These are phyloP conservation scores for Flaveria brownii DNA, from an alignment of 129 eudicot species.

Conservation along the genomic window DNA sequence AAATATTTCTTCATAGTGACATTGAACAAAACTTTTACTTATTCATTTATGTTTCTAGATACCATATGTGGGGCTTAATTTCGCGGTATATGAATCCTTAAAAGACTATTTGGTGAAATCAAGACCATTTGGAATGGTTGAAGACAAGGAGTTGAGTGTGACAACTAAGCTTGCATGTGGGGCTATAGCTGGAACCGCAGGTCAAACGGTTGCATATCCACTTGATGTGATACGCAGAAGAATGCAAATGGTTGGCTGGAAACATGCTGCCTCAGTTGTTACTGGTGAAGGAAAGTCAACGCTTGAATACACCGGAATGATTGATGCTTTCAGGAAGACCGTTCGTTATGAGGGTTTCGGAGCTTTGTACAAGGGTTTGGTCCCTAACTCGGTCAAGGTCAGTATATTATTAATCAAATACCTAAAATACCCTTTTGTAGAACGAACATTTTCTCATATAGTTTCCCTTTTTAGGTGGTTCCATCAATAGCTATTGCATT, in stretches of 20 bases:
- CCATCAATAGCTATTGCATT: constrained; percentile 96
- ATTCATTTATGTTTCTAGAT: constrained; percentile 49
- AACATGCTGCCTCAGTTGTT: constrained; percentile 72
- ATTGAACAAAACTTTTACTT: neutral
- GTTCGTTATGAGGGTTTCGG: constrained; percentile 79
- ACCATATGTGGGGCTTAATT: constrained; percentile 97
- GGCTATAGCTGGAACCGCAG: constrained; percentile 93
- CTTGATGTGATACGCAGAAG: constrained; percentile 91
- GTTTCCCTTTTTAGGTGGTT: constrained; percentile 60
- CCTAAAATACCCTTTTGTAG: constrained; percentile 1
- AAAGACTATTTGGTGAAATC: constrained; percentile 86
- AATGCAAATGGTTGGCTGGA: constrained; percentile 99
- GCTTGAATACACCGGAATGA: constrained; percentile 81
- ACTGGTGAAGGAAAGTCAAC: constrained; percentile 74
- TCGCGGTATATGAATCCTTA: constrained; percentile 87
- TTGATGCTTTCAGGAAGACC: constrained; percentile 89
- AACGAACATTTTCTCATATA: neutral
- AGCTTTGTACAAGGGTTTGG: constrained; percentile 97
- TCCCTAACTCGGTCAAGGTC: constrained; percentile 97
- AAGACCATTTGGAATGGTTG: constrained; percentile 60
- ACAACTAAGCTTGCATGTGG: constrained; percentile 94
- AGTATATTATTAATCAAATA: constrained; percentile 33
- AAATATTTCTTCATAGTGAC: constrained; percentile 1
- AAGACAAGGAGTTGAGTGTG: constrained; percentile 68
- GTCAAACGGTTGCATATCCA: constrained; percentile 97